Evolutionary conservation across 805 yeast genomes (phyloP).

Genomic region (Pichia membranifaciens): DNA sequence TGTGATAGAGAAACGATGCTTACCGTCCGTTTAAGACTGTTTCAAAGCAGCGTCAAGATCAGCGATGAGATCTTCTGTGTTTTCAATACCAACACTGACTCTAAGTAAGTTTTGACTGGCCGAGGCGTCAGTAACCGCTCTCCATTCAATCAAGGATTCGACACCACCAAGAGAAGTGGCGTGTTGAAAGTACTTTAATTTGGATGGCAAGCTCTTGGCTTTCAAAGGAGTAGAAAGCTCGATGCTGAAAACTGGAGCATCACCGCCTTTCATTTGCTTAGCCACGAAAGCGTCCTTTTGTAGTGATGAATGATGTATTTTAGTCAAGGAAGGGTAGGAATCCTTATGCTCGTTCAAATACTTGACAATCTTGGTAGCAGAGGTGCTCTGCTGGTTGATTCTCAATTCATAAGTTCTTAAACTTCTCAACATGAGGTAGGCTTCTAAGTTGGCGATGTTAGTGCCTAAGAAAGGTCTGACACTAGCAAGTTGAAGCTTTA

Average conservation of each 20-base stretch:
- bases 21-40: not conserved
- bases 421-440: constrained; percentile 69
- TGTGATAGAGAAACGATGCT: too few relatives aligned
- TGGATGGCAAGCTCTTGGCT: constrained; percentile 62
- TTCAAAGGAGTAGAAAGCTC: constrained; percentile 41
- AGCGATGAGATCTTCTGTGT: constrained; percentile 64
- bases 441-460: constrained; percentile 70
- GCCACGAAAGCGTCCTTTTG: constrained; percentile 66
- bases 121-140: constrained; percentile 61
- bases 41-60: constrained; percentile 62
- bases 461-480: constrained; percentile 78
- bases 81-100: constrained; percentile 77
- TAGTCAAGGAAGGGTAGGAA: constrained; percentile 43
- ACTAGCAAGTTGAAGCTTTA: constrained; percentile 39
- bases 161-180: constrained; percentile 93
- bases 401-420: constrained; percentile 76
- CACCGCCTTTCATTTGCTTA: constrained; percentile 60
- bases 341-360: constrained; percentile 46
- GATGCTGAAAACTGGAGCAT: constrained; percentile 71
- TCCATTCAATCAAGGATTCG: constrained; percentile 88
- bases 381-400: constrained; percentile 57
- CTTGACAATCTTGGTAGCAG: constrained; percentile 55
- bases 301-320: constrained; percentile 66
- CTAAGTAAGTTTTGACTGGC: constrained; percentile 58
- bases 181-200: constrained; percentile 69